phyloP scores from a whole-genome alignment of 345 rosid species.

The Isatis tinctoria region DNA sequence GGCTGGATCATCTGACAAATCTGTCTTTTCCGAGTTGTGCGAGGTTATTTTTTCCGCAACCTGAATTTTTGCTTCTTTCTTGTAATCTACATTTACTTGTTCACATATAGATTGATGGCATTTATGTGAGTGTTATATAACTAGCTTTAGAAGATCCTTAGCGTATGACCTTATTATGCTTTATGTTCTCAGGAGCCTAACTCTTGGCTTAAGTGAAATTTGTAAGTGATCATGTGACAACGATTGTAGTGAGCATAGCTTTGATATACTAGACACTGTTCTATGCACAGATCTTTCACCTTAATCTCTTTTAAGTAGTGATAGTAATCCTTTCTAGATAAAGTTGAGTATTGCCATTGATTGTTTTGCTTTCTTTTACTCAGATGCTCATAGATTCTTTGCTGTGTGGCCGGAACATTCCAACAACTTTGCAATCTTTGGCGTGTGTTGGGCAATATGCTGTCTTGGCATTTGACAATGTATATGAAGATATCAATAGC shows the following conservation, averaged over 20 bases:
- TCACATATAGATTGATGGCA: constrained; percentile 8
- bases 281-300: constrained; percentile 2
- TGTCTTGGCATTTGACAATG: constrained; percentile 50
- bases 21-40: constrained; percentile 51
- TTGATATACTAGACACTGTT: not conserved
- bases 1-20: constrained; percentile 46
- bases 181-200: not conserved
- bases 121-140: not conserved
- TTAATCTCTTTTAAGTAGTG: not conserved
- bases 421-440: constrained; percentile 86
- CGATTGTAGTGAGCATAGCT: not conserved
- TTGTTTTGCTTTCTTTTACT: constrained; percentile 15
- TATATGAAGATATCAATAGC: constrained; percentile 49
- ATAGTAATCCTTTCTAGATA: not conserved
- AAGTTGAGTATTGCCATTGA: constrained; percentile 13
- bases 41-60: constrained; percentile 45
- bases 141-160: constrained; percentile 19
- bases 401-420: constrained; percentile 48
- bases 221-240: not conserved
- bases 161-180: constrained; percentile 5
- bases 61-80: not conserved
- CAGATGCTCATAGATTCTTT: constrained; percentile 73
- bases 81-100: not conserved
- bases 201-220: not conserved
- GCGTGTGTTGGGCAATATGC: constrained; percentile 77